Evolutionary conservation across 345 rosid species (phyloP).

Genomic region (Schrenkiella parvula): DNA sequence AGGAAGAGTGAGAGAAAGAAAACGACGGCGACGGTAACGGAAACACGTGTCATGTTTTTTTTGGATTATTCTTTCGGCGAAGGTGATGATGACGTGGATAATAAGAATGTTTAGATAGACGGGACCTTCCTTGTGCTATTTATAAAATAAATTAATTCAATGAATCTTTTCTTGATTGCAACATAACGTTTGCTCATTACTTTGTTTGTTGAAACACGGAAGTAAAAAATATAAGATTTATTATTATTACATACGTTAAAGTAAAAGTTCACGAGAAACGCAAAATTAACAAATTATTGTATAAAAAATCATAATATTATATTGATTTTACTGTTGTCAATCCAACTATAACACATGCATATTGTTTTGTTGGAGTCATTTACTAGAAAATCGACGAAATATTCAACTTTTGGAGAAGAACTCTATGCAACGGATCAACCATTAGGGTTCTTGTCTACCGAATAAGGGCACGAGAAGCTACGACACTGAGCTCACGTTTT

Average conservation of each 20-base stretch:
- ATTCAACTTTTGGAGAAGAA: too few relatives aligned
- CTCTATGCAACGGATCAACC: too few relatives aligned
- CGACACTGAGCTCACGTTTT: too few relatives aligned
- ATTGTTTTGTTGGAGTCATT: neutral
- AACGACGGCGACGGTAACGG: slow-evolving; percentile 13
- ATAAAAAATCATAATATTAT: neutral
- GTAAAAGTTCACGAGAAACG: slow-evolving; percentile 9
- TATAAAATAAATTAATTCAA: neutral
- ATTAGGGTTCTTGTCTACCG: too few relatives aligned
- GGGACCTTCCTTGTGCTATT: slow-evolving; percentile 1
- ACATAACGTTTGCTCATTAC: slow-evolving; percentile 8
- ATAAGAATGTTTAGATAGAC: slow-evolving; percentile 1
- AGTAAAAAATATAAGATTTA: too few relatives aligned
- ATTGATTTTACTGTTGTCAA: neutral
- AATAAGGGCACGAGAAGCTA: too few relatives aligned
- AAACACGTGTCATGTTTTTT: slow-evolving; percentile 34
- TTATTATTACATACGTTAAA: slow-evolving; percentile 1
- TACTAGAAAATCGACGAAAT: too few relatives aligned
- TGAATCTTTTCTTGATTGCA: neutral
- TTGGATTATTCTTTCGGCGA: neutral
- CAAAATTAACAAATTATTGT: neutral
- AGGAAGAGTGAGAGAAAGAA: slow-evolving; percentile 28
- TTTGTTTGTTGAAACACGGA: slow-evolving; percentile 15
- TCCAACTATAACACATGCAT: neutral
- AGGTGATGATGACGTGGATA: slow-evolving; percentile 15